phyloP scores from a whole-genome alignment of 1,284 basidiomycete genomes.

The Microbotryum lychnidis-dioicae region DNA sequence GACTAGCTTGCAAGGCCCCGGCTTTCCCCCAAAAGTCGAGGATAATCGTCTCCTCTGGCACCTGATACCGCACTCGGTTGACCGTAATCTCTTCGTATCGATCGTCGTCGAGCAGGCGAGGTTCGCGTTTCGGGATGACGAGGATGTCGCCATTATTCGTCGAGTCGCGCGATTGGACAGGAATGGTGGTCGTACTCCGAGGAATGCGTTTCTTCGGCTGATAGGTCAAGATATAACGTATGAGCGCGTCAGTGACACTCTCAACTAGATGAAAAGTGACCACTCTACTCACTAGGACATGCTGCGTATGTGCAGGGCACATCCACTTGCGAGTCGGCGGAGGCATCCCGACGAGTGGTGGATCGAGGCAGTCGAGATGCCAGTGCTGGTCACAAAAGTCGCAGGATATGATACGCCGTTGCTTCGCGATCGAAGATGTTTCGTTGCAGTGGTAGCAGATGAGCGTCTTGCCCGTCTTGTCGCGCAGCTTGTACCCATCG shows the following conservation, averaged over 20 bases:
- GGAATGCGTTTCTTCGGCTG: constrained; percentile 71
- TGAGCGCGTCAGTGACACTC: constrained; percentile 24
- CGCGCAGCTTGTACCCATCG: constrained; percentile 77
- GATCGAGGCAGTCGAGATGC: constrained; percentile 93
- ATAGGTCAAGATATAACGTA: not conserved
- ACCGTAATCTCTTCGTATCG: constrained; percentile 45
- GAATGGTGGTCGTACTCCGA: constrained; percentile 56
- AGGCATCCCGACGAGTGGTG: constrained; percentile 79
- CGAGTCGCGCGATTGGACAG: constrained; percentile 59
- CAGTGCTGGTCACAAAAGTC: constrained; percentile 93
- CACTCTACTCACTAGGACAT: constrained; percentile 47
- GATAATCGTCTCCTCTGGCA: constrained; percentile 86
- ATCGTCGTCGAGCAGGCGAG: constrained; percentile 36
- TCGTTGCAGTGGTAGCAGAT: constrained; percentile 58
- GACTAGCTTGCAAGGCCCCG: too few relatives aligned
- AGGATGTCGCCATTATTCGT: constrained; percentile 90
- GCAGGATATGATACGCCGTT: constrained; percentile 69
- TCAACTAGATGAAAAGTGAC: constrained; percentile 23
- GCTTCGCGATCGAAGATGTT: constrained; percentile 27
- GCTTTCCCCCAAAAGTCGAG: constrained; percentile 93
- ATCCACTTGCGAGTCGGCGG: constrained; percentile 89
- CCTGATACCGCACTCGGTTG: constrained; percentile 67
- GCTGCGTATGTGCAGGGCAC: constrained; percentile 92
- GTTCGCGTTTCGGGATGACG: constrained; percentile 60
- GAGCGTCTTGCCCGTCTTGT: constrained; percentile 70